Conservation (phyloP, 129 eudicot genomes). For the Tanacetum coccineum region DNA sequence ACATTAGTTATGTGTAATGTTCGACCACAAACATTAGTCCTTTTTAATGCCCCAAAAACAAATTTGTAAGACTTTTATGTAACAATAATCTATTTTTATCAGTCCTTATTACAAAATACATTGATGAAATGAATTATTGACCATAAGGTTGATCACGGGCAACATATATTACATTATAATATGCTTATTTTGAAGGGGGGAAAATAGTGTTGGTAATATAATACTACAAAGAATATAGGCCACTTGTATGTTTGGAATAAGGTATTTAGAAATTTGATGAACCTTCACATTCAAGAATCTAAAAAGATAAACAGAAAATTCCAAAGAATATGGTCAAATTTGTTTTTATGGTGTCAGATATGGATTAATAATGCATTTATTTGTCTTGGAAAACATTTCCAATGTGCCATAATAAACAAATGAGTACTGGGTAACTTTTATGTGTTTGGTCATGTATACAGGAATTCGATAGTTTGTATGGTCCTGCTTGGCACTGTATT, state of each 20-base stretch:
- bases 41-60: too few species aligned
- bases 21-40: too few species aligned
- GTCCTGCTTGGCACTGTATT: conserved; percentile 90
- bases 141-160: too few species aligned
- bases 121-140: too few species aligned
- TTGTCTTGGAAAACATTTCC: too few species aligned
- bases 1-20: too few species aligned
- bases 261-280: conserved; percentile 11
- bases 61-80: too few species aligned
- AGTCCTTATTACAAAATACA: too few species aligned
- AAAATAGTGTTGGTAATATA: background rate
- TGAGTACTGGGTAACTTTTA: background rate
- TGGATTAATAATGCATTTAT: conserved; percentile 2
- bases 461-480: conserved; percentile 71
- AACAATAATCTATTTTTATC: too few species aligned
- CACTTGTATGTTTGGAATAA: conserved; percentile 10
- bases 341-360: conserved; percentile 20
- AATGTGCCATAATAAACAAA: too few species aligned
- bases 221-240: background rate
- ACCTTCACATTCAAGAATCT: conserved; percentile 13
- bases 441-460: conserved; percentile 19
- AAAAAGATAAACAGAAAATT: conserved; percentile 17
- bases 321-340: conserved; percentile 27
- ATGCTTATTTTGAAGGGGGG: background rate
- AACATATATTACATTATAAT: too few species aligned